Conservation (phyloP, 768 basidiomycete genomes). For the Candolleomyces eurysporus region DNA sequence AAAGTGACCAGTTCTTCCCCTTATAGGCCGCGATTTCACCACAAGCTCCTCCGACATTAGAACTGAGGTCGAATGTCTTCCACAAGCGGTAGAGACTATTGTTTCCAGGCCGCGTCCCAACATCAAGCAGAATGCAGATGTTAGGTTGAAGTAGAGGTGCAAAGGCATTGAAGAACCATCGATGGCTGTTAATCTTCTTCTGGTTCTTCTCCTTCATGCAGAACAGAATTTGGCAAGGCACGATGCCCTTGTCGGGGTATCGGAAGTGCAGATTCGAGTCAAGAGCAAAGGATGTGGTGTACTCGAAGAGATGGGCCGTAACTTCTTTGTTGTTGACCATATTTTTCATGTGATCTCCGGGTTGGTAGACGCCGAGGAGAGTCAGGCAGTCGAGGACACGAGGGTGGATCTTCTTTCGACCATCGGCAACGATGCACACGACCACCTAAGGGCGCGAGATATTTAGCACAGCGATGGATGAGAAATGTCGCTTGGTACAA, state of each 20-base stretch:
- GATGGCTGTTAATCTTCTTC: conserved; percentile 95
- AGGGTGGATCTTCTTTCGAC: conserved; percentile 78
- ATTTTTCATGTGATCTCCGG: conserved; percentile 48
- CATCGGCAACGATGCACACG: conserved; percentile 89
- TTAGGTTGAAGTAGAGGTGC: conserved; percentile 85
- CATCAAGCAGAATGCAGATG: conserved; percentile 89
- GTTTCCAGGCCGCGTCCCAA: conserved; percentile 86
- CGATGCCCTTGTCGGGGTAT: conserved; percentile 90
- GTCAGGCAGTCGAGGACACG: conserved; percentile 87
- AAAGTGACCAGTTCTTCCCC: conserved; percentile 78
- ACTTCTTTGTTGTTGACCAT: conserved; percentile 58
- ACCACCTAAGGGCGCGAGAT: conserved; percentile 57
- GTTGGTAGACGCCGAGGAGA: conserved; percentile 89
- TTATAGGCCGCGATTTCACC: conserved; percentile 96
- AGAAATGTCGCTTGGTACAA: neutral
- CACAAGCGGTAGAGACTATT: conserved; percentile 92
- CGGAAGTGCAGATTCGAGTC: conserved; percentile 80
- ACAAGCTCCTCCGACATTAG: conserved; percentile 92
- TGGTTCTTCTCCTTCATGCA: conserved; percentile 92
- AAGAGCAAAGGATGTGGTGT: conserved; percentile 76
- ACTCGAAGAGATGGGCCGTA: conserved; percentile 73
- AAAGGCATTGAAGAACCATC: conserved; percentile 98
- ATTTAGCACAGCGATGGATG: neutral
- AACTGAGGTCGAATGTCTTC: conserved; percentile 92
- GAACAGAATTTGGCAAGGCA: conserved; percentile 92